Evolutionary conservation across 345 rosid genomes (phyloP), one percentile per base, ranked within the genome.

Genomic region (Salix udensis): DNA sequence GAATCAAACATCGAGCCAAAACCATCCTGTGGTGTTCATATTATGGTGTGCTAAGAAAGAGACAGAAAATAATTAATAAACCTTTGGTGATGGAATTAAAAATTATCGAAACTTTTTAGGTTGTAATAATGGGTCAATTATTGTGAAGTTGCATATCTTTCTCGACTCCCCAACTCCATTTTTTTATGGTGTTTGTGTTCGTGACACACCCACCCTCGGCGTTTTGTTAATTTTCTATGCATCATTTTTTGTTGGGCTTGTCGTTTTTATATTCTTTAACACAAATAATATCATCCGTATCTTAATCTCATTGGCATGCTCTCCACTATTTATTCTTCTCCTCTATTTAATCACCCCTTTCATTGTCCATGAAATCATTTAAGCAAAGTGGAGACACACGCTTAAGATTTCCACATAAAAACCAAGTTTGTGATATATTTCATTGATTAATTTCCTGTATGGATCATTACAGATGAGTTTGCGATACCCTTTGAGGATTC

Each of bases 61-160:
- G 28, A 55, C 28, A 55, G 4, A 58, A 23, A 23, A 6, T n/a
- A 58, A 58, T 53, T 58, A 23, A 58, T 23, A 58, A 58, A 1
- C 23, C 14, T 9, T 23, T 58, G 4, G 64, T 58, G 64, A 58
- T n/a, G 12, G 28, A 58, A 58, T 58, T 74, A 69, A 84, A 80
- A 82, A 66, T 67, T 2, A 53, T 52, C 40, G 52, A 13, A 67
- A 82, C 88, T 84, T 86, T 86, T 85, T 83, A 65, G 79, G 84
- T 48, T 67, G 82, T 85, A 84, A 88, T 88, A 76, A 88, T 88
- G 80, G 86, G 58, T 80, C 87, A 86, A 86, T 88, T 83, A 88
- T 88, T 85, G 75, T 30, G 26, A 79, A 76, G 80, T 8, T 73
- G 86, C 80, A 50, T 67, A 40, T 65, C 72, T 73, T 78, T 74